Base-by-base conservation (phyloP, 305 asterid genomes). In the Fraxinus nigra region DNA sequence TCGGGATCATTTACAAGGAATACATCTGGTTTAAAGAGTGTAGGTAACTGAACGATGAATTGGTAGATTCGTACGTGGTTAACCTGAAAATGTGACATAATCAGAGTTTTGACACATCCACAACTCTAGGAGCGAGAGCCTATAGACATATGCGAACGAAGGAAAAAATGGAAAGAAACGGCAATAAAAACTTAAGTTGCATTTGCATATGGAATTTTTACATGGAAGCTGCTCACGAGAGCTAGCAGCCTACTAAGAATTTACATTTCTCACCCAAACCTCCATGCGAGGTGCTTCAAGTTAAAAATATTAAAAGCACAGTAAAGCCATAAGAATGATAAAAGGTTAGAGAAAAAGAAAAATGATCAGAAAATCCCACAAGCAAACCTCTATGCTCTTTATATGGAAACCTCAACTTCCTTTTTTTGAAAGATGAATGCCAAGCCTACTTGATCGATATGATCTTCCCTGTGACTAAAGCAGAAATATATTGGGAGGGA, bases 251-350 rank as follows among this genome's bases (percentile, higher is more conserved):
- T 82, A 83, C 86, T 82, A 85, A 61, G 88, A 85, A 87, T 87
- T 83, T 89, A 90, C 93, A 90, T 83, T 89, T 83, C 88, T 89
- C 89, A 86, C 81, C 89, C 91, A 82, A 82, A 87, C 74, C 83
- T 88, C 91, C 87, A 85, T 78, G 70, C 74, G 61, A 33, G 35
- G 80, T 77, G 51, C 83, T 37, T 77, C 73, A 72, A 59, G 83
- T 54, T n/a, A 83, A 83, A 80, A 61, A 86, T 84, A 83, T 70
- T 76, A 85, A 87, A 82, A 83, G 81, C 88, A 76, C 78, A 72
- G 75, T 78, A 82, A 85, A 88, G 46, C 90, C 87, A 87, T 65
- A 75, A 79, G 86, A 85, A 85, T 79, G 84, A 79, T 80, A 77
- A 83, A 87, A 69, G 91, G 85, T 59, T 84, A 38, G 77, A 79